Conservation (phyloP, 1,284 basidiomycete genomes). For the Tetrapyrgos nigripes region DNA sequence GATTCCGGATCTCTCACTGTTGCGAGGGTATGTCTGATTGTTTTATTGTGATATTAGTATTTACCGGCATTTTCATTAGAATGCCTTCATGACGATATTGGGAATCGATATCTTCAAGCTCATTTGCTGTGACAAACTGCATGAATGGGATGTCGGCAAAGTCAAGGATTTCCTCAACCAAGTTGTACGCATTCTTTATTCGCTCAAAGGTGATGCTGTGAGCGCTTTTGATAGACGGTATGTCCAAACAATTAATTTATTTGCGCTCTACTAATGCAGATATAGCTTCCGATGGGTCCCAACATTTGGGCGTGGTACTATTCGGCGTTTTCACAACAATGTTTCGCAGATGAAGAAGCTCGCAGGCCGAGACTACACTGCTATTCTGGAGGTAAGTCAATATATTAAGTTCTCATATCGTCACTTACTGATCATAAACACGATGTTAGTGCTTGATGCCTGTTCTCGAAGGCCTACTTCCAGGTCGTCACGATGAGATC, state of each 20-base stretch:
- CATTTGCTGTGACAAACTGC: conserved; percentile 24
- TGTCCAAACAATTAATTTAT: conserved; percentile 15
- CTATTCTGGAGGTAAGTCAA: conserved; percentile 28
- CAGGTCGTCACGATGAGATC: background rate
- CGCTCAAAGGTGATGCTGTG: background rate
- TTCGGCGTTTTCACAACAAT: conserved; percentile 26
- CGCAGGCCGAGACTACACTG: conserved; percentile 32
- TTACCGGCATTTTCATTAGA: conserved; percentile 16
- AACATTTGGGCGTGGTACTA: conserved; percentile 24
- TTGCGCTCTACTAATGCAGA: background rate
- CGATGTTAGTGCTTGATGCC: conserved; percentile 5
- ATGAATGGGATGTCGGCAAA: conserved; percentile 1
- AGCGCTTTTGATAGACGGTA: conserved; percentile 23
- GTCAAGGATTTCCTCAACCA: background rate
- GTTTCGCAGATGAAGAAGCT: conserved; percentile 27
- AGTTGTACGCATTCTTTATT: background rate
- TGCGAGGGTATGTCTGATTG: conserved; percentile 16
- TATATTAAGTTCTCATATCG: background rate
- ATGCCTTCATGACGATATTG: conserved; percentile 24
- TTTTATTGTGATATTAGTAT: background rate
- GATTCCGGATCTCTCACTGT: conserved; percentile 20
- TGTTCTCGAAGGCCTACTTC: conserved; percentile 7
- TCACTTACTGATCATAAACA: background rate
- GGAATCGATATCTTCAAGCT: conserved; percentile 23
- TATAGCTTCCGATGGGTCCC: conserved; percentile 14